A percentile compares a stretch with the other conserved stretches of the same genome.
phyloP scores from a whole-genome alignment of 441 rosid species.

The Adansonia gregorii region DNA sequence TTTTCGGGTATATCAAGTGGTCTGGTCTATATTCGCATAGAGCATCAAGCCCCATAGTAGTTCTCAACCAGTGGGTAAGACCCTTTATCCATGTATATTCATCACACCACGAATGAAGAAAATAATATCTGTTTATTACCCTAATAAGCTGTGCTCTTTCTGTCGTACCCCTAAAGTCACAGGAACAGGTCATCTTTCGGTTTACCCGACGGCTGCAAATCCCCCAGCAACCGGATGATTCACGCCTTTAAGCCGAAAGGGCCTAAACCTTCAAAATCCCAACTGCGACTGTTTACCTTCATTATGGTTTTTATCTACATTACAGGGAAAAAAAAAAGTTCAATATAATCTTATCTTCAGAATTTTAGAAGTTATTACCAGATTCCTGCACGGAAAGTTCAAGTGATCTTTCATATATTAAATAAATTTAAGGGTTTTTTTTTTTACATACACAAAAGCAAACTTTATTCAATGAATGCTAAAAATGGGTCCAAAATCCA shows the following conservation, averaged over 20 bases:
- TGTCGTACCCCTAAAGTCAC: no score
- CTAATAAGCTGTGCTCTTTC: no score
- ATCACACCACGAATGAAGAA: not conserved
- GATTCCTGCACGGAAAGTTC: not conserved
- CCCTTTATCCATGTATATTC: not conserved
- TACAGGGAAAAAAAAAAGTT: not conserved
- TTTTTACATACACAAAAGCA: not conserved
- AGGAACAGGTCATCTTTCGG: not conserved
- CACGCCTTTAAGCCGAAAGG: not conserved
- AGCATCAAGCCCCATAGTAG: constrained; percentile 46
- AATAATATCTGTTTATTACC: not conserved
- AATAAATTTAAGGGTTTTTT: not conserved
- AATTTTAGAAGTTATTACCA: not conserved
- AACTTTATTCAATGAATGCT: constrained; percentile 6
- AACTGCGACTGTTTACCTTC: not conserved
- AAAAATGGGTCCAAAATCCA: not conserved
- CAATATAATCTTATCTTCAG: not conserved
- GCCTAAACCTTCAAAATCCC: not conserved
- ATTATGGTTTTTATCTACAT: not conserved
- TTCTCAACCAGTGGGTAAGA: constrained; percentile 4
- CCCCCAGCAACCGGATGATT: not conserved
- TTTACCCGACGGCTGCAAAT: not conserved
- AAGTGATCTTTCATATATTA: not conserved
- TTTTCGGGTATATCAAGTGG: constrained; percentile 44
- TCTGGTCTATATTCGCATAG: constrained; percentile 34